Conservation (phyloP, 768 basidiomycete species). For the Calvatia gigantea region DNA sequence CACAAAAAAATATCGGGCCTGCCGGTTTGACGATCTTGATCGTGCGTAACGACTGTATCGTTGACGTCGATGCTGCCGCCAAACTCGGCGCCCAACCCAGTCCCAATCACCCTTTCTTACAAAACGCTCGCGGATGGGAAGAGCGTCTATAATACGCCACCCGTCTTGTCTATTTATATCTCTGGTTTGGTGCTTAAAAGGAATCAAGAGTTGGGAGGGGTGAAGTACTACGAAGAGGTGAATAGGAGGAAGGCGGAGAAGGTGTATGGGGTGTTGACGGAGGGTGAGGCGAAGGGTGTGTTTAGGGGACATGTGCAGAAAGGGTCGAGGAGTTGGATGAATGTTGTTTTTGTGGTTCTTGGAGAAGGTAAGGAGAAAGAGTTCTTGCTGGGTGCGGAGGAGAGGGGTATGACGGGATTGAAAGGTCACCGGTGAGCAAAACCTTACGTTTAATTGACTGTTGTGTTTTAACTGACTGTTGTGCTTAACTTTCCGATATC, state of each 20-base stretch:
- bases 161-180: slow-evolving; percentile 89
- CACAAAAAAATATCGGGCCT: slow-evolving; percentile 97
- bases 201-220: slow-evolving; percentile 61
- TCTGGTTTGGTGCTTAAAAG: slow-evolving; percentile 79
- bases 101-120: slow-evolving; percentile 81
- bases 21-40: slow-evolving; percentile 92
- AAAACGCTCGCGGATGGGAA: slow-evolving; percentile 72
- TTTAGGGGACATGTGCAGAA: slow-evolving; percentile 69
- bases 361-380: slow-evolving; percentile 69
- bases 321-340: slow-evolving; percentile 92
- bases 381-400: slow-evolving; percentile 82
- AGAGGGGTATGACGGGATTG: slow-evolving; percentile 74
- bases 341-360: slow-evolving; percentile 78
- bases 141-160: slow-evolving; percentile 91
- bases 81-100: slow-evolving; percentile 66
- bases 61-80: slow-evolving; percentile 80
- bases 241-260: slow-evolving; percentile 74
- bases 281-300: slow-evolving; percentile 68
- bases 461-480: not conserved
- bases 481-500: not conserved
- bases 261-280: slow-evolving; percentile 69
- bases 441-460: not conserved
- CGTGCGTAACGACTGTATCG: slow-evolving; percentile 91
- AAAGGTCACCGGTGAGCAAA: slow-evolving; percentile 86
- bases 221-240: slow-evolving; percentile 57